Base-by-base conservation (phyloP, 2,329 filamentous ascomycete genomes). In the Penicillium sp. region DNA sequence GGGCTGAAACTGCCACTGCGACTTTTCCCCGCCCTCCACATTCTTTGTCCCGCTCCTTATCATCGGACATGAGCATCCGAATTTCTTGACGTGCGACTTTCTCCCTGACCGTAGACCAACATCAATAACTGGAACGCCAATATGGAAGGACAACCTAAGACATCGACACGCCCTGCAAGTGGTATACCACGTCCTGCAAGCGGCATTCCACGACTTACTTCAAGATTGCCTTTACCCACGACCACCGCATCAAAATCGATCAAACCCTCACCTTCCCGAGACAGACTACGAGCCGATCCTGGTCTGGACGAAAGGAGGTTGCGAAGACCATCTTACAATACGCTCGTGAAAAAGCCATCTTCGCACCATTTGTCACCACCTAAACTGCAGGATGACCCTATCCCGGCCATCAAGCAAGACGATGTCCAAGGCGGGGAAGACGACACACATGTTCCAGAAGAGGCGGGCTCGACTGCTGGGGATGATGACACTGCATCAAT, bases 191-290 rank as follows among this genome's bases (percentile, higher is more conserved):
- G 55, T 5, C 70, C 64, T 17, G 51, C 71, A 41, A 77, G 73
- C 55, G 71, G 71, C 31, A 76, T 85, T 50, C 83, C 83, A 58
- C 77, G 82, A 44, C 76, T 78, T 41, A 65, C 70, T 43, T 85
- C 83, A 23, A 79, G 80, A 62, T 74, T 86, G 47, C 83, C 83
- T 13, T 73, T 84, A 60, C 82, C 78, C 25, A 76, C 72, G 31
- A 58, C 77, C 43, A 73, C 75, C 42, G 64, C 67, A 41, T 66
- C 73, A 36, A 75, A 73, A 58, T 73, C 77, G 33, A 67, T 83
- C 54, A 78, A 78, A 51, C 72, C 79, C 17, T 75, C 80, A 49
- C 77, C 73, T 8, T 82, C 81, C 9, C 75, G 74, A 64, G 81
- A 82, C 36, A 78, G 76, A 60, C 68, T 81, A 29, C 75, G 75